Base-by-base conservation (phyloP, 2,329 filamentous ascomycete genomes). In the Monilinia laxa region DNA sequence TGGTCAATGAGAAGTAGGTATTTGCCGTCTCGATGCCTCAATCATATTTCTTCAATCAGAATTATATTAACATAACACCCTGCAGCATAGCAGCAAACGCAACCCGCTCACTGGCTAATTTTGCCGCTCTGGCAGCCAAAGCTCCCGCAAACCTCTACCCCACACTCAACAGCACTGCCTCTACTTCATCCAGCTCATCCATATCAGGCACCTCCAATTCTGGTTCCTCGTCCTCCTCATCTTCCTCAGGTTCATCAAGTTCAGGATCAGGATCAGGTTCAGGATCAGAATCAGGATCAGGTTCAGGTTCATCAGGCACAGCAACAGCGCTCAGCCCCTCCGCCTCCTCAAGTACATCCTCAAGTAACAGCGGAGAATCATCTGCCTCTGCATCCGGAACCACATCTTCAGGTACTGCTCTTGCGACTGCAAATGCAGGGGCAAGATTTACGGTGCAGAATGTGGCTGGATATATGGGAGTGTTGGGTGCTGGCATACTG, bases 1-100 rank as follows among this genome's bases (percentile, higher is more conserved):
- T 76, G 23, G 83, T 89, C 53, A 78, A 83, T 45, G 80, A 83
- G 68, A 81, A 88, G 70, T 86, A 87, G 70, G 79, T 75, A 14
- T 14, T 35, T 57, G 58, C 47, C 12, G 31, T 51, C n/a, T n/a
- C n/a, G 10, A 10, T 11, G 3, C 47, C 10, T 28, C 2, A 23
- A 4, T 4, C 4, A 40, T 56, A 2, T 6, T 42, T 42, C 12
- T 10, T 42, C 40, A 14, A 16, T 42, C 2, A 42, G 16, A 42
- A 16, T 14, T 3, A 55, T 51, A 51, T n/a, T 62, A 71, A 67
- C 52, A 28, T 42, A 16, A 42, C 12, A 10, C 12, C 35, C 40
- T 28, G 1, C 31, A 75, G 74, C 68, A 68, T 71, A 11, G 67
- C 78, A 31, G 80, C 81, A 73, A 88, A 87, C 77, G 68, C 82